Conservation (phyloP, 441 rosid species). For the Gossypium lobatum region DNA sequence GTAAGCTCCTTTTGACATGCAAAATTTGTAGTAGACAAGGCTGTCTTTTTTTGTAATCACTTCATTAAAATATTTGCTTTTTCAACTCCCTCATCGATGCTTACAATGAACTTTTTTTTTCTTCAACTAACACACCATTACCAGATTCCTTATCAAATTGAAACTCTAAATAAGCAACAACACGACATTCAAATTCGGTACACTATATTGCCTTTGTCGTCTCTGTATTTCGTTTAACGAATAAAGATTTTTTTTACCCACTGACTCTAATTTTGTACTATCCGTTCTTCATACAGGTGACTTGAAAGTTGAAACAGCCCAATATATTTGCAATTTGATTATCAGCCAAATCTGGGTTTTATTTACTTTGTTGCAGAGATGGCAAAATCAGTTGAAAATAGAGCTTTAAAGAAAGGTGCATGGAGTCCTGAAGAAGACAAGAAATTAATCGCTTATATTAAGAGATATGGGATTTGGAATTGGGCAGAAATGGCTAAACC, state of each 20-base stretch:
- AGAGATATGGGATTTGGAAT: slow-evolving; percentile 35
- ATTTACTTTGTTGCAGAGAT: not conserved
- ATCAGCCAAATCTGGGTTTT: not conserved
- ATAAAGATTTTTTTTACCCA: not conserved
- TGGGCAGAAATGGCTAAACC: slow-evolving; percentile 37
- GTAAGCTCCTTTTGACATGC: not conserved
- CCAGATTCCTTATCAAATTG: not conserved
- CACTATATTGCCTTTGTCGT: no score
- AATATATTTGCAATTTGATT: no score
- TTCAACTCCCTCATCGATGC: not conserved
- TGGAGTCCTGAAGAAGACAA: slow-evolving; percentile 39
- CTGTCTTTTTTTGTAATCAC: not conserved
- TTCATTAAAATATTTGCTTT: not conserved
- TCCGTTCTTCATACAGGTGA: not conserved
- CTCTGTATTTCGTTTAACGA: no score
- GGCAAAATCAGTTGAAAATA: slow-evolving; percentile 5
- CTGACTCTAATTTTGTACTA: not conserved
- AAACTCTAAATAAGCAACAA: not conserved
- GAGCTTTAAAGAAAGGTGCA: slow-evolving; percentile 25
- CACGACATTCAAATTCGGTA: not conserved
- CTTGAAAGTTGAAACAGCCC: not conserved
- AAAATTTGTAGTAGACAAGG: not conserved
- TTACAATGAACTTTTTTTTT: not conserved
- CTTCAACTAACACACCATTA: not conserved
- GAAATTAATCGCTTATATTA: slow-evolving; percentile 28